Evolutionary conservation across 2,329 filamentous ascomycete genomes (phyloP).

Genomic region (Aureobasidium sp.): DNA sequence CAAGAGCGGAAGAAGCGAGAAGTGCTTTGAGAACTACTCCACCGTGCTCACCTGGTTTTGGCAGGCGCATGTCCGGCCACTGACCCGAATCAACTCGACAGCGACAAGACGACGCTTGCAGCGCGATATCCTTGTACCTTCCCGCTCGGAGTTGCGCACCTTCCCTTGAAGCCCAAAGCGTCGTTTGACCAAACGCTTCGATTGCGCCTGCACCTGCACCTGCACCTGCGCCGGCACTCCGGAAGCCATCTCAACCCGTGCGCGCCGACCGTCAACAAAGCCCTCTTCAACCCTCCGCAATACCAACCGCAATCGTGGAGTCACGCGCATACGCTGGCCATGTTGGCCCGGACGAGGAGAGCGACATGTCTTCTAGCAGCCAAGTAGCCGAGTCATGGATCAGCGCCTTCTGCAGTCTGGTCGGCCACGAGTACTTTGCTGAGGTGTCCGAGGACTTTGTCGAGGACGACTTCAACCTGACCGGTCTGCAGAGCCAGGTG

Average conservation of each 20-base stretch:
- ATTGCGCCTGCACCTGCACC: neutral
- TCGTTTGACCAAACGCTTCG: neutral
- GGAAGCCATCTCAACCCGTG: neutral
- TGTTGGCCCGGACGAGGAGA: slow-evolving; percentile 8
- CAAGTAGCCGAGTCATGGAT: slow-evolving; percentile 85
- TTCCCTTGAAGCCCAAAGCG: neutral
- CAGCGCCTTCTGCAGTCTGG: slow-evolving; percentile 87
- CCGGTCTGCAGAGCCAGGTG: slow-evolving; percentile 88
- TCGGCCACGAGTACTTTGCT: slow-evolving; percentile 98
- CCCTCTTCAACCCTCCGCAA: neutral
- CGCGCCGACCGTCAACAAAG: neutral
- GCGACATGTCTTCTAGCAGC: slow-evolving; percentile 49
- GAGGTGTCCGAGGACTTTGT: slow-evolving; percentile 99
- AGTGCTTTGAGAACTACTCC: neutral
- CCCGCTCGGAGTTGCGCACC: neutral
- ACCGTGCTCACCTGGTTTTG: neutral
- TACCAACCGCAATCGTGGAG: slow-evolving; percentile 9
- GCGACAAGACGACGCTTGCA: neutral
- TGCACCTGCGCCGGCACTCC: neutral
- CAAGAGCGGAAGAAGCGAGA: neutral
- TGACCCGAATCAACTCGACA: neutral
- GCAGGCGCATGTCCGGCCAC: neutral
- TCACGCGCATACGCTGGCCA: slow-evolving; percentile 8
- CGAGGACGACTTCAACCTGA: slow-evolving; percentile 99
- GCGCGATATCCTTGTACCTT: neutral